Evolutionary conservation across 2,329 filamentous ascomycete genomes (phyloP).

Genomic region (Coniochaeta hoffmannii): DNA sequence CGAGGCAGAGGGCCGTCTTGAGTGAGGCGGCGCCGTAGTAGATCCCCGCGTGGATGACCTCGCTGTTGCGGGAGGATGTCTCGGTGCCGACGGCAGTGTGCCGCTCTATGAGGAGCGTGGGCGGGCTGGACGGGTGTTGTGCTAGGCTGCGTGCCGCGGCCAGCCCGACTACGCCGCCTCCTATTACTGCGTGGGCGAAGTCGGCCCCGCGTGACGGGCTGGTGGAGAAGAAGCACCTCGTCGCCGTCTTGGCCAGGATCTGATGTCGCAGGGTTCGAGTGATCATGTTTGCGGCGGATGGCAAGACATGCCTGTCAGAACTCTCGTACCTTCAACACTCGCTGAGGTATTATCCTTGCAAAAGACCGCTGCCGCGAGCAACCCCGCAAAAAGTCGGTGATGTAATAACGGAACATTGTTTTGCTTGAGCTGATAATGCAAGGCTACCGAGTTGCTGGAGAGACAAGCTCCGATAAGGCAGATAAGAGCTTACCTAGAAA

Average conservation of each 20-base stretch:
- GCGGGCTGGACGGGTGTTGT: constrained; percentile 44
- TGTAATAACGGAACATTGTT: neutral
- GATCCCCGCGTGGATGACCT: constrained; percentile 93
- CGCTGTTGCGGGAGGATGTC: constrained; percentile 84
- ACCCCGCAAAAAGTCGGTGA: neutral
- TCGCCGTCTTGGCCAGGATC: neutral
- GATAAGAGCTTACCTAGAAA: no score
- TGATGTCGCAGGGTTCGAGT: constrained; percentile 3
- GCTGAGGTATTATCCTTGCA: neutral
- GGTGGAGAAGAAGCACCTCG: constrained; percentile 30
- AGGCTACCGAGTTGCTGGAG: neutral
- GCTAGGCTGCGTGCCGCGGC: constrained; percentile 71
- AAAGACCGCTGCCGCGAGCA: neutral
- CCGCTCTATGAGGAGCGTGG: constrained; percentile 74
- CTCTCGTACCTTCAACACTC: neutral
- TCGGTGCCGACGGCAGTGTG: constrained; percentile 72
- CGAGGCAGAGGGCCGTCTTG: constrained; percentile 78
- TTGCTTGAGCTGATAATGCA: neutral
- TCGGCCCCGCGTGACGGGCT: constrained; percentile 26
- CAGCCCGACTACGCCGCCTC: constrained; percentile 65
- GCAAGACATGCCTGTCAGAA: neutral
- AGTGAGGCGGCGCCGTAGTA: constrained; percentile 75
- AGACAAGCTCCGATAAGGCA: neutral
- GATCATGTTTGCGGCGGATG: constrained; percentile 4
- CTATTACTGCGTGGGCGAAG: constrained; percentile 46